These are phyloP conservation scores for Pichia membranifaciens DNA, from an alignment of 805 yeast genomes.

Conservation along the genomic window DNA sequence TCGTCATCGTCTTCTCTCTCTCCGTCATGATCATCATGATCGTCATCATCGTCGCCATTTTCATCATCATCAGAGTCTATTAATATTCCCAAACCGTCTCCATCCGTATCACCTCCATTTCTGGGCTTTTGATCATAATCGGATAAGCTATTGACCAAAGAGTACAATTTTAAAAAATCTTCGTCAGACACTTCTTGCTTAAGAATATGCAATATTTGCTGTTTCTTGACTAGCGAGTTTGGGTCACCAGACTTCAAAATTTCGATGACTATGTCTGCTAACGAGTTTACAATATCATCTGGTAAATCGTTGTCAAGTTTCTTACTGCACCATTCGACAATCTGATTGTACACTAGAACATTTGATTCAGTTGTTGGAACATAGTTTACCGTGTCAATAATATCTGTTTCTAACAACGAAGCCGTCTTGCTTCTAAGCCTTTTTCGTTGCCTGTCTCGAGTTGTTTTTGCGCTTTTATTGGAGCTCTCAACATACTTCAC, in stretches of 20 bases:
- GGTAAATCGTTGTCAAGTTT: conserved; percentile 66
- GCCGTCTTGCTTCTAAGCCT: background rate
- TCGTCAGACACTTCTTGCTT: conserved; percentile 36
- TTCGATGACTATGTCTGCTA: conserved; percentile 60
- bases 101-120: conserved; percentile 25
- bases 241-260: conserved; percentile 42
- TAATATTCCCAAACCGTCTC: conserved; percentile 30
- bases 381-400: conserved; percentile 50
- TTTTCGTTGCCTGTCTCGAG: background rate
- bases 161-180: conserved; percentile 41
- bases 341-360: conserved; percentile 43
- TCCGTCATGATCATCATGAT: conserved; percentile 23
- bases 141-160: conserved; percentile 41
- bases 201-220: conserved; percentile 47
- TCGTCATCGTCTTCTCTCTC: conserved; percentile 11
- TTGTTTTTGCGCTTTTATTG: background rate
- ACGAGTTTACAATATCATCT: conserved; percentile 63
- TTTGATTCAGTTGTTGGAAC: conserved; percentile 56
- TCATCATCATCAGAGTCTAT: conserved; percentile 36
- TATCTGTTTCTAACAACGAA: conserved; percentile 31
- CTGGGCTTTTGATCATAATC: conserved; percentile 36
- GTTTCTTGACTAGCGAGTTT: conserved; percentile 40
- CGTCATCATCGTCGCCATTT: conserved; percentile 27
- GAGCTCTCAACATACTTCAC: conserved; percentile 1
- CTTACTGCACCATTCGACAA: conserved; percentile 54